Conservation (phyloP, 352 stramenopile species). For the Halophytophthora polymorphica region DNA sequence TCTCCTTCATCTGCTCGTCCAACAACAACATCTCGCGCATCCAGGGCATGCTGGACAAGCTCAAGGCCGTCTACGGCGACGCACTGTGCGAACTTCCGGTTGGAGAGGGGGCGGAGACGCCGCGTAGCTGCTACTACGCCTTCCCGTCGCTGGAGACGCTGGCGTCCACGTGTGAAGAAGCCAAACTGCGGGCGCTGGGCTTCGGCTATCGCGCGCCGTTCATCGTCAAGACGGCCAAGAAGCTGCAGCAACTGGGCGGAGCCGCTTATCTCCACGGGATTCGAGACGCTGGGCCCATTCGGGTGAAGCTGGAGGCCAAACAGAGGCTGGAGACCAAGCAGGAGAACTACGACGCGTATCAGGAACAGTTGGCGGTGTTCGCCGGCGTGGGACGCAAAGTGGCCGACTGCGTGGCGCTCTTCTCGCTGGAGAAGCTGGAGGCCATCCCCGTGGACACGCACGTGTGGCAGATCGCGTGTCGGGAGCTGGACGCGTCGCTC, state of each 20-base stretch:
- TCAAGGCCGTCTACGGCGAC: slow-evolving; percentile 87
- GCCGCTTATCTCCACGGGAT: slow-evolving; percentile 59
- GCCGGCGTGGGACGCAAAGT: slow-evolving; percentile 93
- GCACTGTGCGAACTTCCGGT: slow-evolving; percentile 33
- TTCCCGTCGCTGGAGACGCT: slow-evolving; percentile 90
- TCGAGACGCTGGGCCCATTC: slow-evolving; percentile 21
- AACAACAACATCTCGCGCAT: slow-evolving; percentile 99
- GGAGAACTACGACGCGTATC: slow-evolving; percentile 28
- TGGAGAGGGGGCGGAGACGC: slow-evolving; percentile 1
- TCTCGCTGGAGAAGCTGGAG: slow-evolving; percentile 91
- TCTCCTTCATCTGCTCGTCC: slow-evolving; percentile 97
- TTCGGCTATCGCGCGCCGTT: slow-evolving; percentile 91
- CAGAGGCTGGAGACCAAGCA: neutral
- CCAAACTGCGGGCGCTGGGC: slow-evolving; percentile 77
- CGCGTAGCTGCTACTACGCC: slow-evolving; percentile 56
- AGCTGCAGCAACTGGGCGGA: slow-evolving; percentile 63
- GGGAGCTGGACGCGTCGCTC: slow-evolving; percentile 62
- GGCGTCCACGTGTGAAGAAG: slow-evolving; percentile 61
- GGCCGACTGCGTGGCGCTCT: slow-evolving; percentile 97
- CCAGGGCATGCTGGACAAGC: slow-evolving; percentile 89
- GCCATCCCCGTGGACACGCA: slow-evolving; percentile 97
- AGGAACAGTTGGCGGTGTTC: slow-evolving; percentile 63
- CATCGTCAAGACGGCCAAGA: slow-evolving; percentile 78
- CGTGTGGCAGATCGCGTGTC: slow-evolving; percentile 94
- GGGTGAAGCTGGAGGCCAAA: slow-evolving; percentile 5